Conservation (phyloP, 768 basidiomycete genomes). For the Boletus rubropictus region DNA sequence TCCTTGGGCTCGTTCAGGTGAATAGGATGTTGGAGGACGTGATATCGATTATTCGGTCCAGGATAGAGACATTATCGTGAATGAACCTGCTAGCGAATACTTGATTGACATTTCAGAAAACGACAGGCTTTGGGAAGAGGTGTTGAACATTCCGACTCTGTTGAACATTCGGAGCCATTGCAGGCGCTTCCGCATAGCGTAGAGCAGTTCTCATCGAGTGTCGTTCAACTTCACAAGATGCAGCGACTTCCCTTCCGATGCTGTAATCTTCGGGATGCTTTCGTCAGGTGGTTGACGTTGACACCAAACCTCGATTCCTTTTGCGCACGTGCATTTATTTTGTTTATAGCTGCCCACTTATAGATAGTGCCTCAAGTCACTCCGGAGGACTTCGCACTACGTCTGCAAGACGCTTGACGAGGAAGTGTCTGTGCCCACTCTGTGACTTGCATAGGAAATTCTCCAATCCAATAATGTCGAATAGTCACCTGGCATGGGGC, state of each 20-base stretch:
- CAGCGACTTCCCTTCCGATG: conserved; percentile 50
- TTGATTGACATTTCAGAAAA: conserved; percentile 6
- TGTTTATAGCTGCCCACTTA: conserved; percentile 17
- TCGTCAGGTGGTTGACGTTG: conserved; percentile 38
- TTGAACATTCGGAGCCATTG: conserved; percentile 23
- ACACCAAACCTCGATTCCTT: conserved; percentile 21
- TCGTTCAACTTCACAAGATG: conserved; percentile 35
- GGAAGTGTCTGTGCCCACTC: conserved; percentile 47
- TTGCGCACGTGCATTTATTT: conserved; percentile 21
- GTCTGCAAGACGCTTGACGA: conserved; percentile 24
- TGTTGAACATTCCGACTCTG: too few relatives aligned
- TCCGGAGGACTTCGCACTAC: conserved; percentile 8
- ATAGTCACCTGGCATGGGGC: conserved; percentile 45
- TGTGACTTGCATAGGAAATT: conserved; percentile 45
- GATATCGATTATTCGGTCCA: background rate
- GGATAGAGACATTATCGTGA: conserved; percentile 4
- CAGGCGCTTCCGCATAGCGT: conserved; percentile 33
- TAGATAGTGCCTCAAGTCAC: conserved; percentile 3
- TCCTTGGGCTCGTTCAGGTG: background rate
- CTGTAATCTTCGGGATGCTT: conserved; percentile 47
- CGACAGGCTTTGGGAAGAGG: conserved; percentile 6
- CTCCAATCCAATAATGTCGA: conserved; percentile 37
- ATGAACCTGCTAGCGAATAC: background rate
- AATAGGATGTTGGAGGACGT: conserved; percentile 1
- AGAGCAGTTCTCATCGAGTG: conserved; percentile 28